Evolutionary conservation across 768 basidiomycete species (phyloP), one percentile per base, ranked within the genome.

Genomic region (Boletus edulis): DNA sequence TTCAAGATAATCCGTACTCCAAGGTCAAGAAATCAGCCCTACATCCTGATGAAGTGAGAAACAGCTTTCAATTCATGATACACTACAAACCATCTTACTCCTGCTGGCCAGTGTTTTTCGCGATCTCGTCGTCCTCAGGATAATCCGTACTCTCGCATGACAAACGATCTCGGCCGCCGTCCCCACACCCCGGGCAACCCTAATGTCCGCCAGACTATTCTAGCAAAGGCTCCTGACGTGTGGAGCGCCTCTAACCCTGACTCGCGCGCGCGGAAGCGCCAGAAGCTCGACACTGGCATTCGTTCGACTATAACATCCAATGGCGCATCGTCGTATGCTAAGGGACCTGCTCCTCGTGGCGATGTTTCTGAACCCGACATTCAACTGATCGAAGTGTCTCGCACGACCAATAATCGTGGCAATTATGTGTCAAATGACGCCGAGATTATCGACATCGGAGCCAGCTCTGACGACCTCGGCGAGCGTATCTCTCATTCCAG

Each of bases 391-490:
- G 46, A 56, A 32, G 39, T 45, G 8, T 54, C 56, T 43, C 40
- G 24, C 27, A 7, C 41, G 18, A 31, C 34, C 22, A 52, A 39
- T 32, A 40, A 22, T 34, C 55, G 35, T 15, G 45, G 12, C 10
- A 43, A 51, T 43, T 29, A 44, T 20, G 11, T 46, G 32, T 34
- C 46, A n/a, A 60, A 62, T 10, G 54, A 61, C 34, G 55, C 57
- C 17, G 62, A 70, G n/a, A 55, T 58, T 24, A 61, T 70, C n/a
- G 39, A 56, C 2, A n/a, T 72, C 8, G 57, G 29, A 17, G 15
- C 24, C 13, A 45, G 40, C 13, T 60, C 60, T 41, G 68, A 65
- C 6, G 70, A 73, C 34, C 34, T 63, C 2, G 66, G 68, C 4
- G 50, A 59, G 32, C 61, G 2, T 41, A n/a, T 73, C n/a, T 8